Evolutionary conservation across 768 basidiomycete species (phyloP).

Genomic region (Multifurca ochricompacta): DNA sequence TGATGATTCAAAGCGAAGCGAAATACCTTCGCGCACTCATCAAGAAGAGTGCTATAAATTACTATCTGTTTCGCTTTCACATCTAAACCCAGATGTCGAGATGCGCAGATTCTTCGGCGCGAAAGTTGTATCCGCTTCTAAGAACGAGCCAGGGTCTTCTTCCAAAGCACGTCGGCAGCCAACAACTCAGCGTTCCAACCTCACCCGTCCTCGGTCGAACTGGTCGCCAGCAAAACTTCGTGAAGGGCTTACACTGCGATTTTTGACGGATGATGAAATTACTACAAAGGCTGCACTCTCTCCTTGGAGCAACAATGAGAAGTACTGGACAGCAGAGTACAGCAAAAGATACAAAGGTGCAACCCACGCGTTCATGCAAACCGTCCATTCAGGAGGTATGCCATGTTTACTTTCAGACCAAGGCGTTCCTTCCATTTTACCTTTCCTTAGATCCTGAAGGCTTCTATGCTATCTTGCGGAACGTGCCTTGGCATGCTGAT

Average conservation of each 20-base stretch:
- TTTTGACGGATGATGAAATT: slow-evolving; percentile 49
- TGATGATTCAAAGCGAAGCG: not conserved
- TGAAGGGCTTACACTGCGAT: slow-evolving; percentile 64
- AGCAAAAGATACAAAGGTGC: slow-evolving; percentile 76
- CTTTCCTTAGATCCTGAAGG: slow-evolving; percentile 57
- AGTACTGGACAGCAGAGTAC: slow-evolving; percentile 88
- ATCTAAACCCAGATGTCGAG: slow-evolving; percentile 86
- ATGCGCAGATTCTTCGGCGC: slow-evolving; percentile 92
- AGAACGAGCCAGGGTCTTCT: slow-evolving; percentile 30
- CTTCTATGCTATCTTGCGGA: slow-evolving; percentile 67
- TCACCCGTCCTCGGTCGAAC: slow-evolving; percentile 66
- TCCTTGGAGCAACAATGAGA: slow-evolving; percentile 40
- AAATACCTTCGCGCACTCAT: slow-evolving; percentile 25
- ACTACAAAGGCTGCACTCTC: slow-evolving; percentile 35
- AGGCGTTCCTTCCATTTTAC: not conserved
- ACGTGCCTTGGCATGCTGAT: slow-evolving; percentile 87
- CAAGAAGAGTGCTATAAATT: slow-evolving; percentile 42
- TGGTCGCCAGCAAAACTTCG: slow-evolving; percentile 69
- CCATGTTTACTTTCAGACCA: slow-evolving; percentile 7
- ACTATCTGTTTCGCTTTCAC: slow-evolving; percentile 67
- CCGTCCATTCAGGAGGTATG: slow-evolving; percentile 76
- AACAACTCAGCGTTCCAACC: slow-evolving; percentile 49
- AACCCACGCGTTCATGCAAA: slow-evolving; percentile 72
- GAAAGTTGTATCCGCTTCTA: slow-evolving; percentile 69
- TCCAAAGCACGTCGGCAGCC: slow-evolving; percentile 35